Evolutionary conservation across 2,329 filamentous ascomycete species (phyloP), one percentile per base, ranked within the genome.

Genomic region (Fusarium sp.): DNA sequence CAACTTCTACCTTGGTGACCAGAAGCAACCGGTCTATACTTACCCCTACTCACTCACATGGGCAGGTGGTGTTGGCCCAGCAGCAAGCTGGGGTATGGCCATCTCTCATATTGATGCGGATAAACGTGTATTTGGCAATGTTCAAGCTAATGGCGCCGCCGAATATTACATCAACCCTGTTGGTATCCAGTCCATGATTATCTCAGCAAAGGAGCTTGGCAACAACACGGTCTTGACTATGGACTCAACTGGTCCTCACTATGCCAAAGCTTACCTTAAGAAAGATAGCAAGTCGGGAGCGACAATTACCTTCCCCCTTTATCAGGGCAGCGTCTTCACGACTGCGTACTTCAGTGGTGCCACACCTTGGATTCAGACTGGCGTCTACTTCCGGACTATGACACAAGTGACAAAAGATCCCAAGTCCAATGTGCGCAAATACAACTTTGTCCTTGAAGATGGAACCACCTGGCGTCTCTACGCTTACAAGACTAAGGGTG

Each of bases 311-410:
- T 94, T 97, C 71, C 94, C 95, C 0, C 78, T 98, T 11, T 90
- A 97, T 0, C 95, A 98, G 78, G 96, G 96, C 14, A 96, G 97
- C 90, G 91, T 89, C 0, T 97, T 94, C 75, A 85, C 97, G 20
- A 98, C 95, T 7, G 95, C 86, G 1, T 80, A 92, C 20, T 98
- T 95, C 80, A 86, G 85, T 58, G 89, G 90, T 33, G 85, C 89
- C 1, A 90, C 89, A 11, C 95, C 95, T 1, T 77, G 91, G 7
- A 86, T 98, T 45, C 90, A 95, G 73, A 92, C 91, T 26, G 90
- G 89, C 2, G 87, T 96, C 3, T 92, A 91, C 66, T 97, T 95
- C 83, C 86, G 86, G 62, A 89, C 86, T 20, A 84, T 98, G 50
- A 90, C 87, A 38, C 86, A 85, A 38, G 81, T 87, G 3, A 81